phyloP scores from a whole-genome alignment of 2,329 filamentous ascomycete genomes.

The Clonostachys solani region DNA sequence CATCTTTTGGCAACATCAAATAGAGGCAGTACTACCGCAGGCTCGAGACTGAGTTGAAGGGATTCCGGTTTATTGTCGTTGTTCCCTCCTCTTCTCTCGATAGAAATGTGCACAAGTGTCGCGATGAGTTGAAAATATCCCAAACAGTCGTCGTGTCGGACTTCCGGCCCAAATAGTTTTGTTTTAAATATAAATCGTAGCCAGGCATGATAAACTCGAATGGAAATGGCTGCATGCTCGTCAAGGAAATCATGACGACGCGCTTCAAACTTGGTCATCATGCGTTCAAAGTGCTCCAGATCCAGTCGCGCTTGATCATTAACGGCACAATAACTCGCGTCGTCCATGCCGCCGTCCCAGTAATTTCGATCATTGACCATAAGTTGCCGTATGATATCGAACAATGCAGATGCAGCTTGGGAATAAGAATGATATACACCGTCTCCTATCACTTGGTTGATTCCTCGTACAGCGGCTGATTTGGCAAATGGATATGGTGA shows the following conservation, averaged over 20 bases:
- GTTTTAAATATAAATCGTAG: slow-evolving; percentile 6
- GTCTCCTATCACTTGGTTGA: not conserved
- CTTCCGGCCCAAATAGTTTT: not conserved
- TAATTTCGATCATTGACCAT: slow-evolving; percentile 2
- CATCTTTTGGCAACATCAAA: slow-evolving; percentile 19
- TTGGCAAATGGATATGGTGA: slow-evolving; percentile 19
- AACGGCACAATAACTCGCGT: not conserved
- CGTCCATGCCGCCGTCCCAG: not conserved
- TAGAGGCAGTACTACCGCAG: slow-evolving; percentile 20
- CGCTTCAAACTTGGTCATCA: not conserved
- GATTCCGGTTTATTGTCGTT: not conserved
- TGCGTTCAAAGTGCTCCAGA: not conserved
- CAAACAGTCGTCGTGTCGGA: slow-evolving; percentile 11
- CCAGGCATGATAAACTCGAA: slow-evolving; percentile 20
- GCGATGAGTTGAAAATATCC: slow-evolving; percentile 19
- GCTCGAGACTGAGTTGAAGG: slow-evolving; percentile 16
- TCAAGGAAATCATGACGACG: not conserved
- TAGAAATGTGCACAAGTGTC: not conserved
- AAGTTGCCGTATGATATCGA: not conserved
- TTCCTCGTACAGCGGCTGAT: slow-evolving; percentile 1
- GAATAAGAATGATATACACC: not conserved
- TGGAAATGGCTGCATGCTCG: slow-evolving; percentile 2
- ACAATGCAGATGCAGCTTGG: not conserved
- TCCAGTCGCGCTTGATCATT: not conserved
- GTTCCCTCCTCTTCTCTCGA: not conserved